Conservation (phyloP, 2,329 filamentous ascomycete species). For the Aspergillus ibericus region DNA sequence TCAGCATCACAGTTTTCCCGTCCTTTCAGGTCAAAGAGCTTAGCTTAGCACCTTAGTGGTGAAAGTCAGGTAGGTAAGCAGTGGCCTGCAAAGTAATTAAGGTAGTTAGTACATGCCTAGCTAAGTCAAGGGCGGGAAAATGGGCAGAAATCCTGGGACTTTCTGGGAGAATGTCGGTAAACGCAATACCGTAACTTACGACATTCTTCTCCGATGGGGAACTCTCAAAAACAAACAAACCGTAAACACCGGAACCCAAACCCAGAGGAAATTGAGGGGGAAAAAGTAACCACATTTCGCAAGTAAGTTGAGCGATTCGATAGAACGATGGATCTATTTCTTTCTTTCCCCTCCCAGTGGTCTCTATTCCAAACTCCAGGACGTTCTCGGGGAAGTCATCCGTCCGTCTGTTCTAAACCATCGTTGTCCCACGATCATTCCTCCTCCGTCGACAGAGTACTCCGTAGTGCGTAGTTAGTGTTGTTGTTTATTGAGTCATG, state of each 20-base stretch:
- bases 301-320: not conserved
- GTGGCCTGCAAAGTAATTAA: not conserved
- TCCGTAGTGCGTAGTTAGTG: too few relatives aligned
- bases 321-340: conserved; percentile 5
- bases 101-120: not conserved
- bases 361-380: not conserved
- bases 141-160: not conserved
- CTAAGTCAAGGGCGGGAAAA: not conserved
- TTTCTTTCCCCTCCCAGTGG: not conserved
- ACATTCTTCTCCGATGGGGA: not conserved
- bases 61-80: not conserved
- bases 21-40: not conserved
- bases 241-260: not conserved
- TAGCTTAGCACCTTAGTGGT: not conserved
- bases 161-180: not conserved
- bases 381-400: not conserved
- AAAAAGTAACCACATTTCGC: conserved; percentile 1
- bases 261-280: not conserved
- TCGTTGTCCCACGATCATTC: not conserved
- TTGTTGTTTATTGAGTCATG: not conserved
- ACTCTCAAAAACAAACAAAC: conserved; percentile 2
- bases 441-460: not conserved
- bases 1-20: not conserved
- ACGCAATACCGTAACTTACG: not conserved
- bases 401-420: not conserved